These are phyloP conservation scores for Paraphaeosphaeria sporulosa DNA, from an alignment of 2,329 filamentous ascomycete species.

Conservation along the genomic window DNA sequence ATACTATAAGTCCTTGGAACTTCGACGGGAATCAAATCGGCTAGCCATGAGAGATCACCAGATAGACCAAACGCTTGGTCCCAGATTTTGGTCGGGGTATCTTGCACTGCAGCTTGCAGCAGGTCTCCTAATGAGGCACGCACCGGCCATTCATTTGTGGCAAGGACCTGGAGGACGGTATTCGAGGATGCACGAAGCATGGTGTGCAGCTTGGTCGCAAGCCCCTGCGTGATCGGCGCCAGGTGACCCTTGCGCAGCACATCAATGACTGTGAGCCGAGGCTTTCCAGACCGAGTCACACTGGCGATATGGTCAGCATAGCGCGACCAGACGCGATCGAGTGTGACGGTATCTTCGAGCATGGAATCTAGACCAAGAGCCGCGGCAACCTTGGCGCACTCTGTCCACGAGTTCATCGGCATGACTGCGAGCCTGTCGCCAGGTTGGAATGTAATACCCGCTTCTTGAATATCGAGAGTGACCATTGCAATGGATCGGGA, in stretches of 20 bases:
- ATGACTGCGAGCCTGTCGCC: conserved; percentile 63
- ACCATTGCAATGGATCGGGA: conserved; percentile 58
- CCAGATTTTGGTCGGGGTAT: conserved; percentile 32
- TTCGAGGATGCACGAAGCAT: conserved; percentile 33
- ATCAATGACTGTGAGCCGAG: conserved; percentile 30
- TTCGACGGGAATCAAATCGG: conserved; percentile 30
- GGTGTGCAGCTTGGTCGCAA: conserved; percentile 34
- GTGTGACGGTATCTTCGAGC: conserved; percentile 53
- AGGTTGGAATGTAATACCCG: conserved; percentile 62
- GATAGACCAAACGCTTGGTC: conserved; percentile 34
- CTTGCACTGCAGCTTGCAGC: conserved; percentile 32
- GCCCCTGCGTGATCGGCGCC: conserved; percentile 31
- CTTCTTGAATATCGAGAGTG: conserved; percentile 61
- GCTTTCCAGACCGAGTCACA: conserved; percentile 19
- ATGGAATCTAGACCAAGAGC: conserved; percentile 59
- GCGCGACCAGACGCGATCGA: conserved; percentile 55
- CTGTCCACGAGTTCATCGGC: conserved; percentile 63
- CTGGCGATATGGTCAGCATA: conserved; percentile 38
- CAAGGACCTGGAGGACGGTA: conserved; percentile 30
- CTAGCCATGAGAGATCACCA: conserved; percentile 28
- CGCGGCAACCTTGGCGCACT: conserved; percentile 63
- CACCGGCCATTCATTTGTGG: conserved; percentile 36
- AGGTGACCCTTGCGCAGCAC: conserved; percentile 34
- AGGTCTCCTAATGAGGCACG: conserved; percentile 32
- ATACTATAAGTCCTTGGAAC: conserved; percentile 36